Evolutionary conservation across 495 filamentous ascomycete genomes (phyloP), one percentile per base, ranked within the genome.

Genomic region (Thermochaetoides thermophila): DNA sequence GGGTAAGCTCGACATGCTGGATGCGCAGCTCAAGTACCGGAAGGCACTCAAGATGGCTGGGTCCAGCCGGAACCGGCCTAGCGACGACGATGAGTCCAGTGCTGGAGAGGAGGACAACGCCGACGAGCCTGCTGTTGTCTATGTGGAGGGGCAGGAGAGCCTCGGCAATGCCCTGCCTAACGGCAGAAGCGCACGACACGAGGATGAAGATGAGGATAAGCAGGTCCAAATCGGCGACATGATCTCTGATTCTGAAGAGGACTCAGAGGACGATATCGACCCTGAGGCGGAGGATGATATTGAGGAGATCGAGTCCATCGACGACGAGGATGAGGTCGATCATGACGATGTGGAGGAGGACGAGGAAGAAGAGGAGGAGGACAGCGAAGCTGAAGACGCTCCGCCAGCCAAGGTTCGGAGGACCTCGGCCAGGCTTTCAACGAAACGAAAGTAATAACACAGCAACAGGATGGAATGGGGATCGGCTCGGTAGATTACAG

Each of bases 1-100:
- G 60, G 86, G 86, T 10, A 86, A 89, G 50, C 68, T 95, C 7
- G 87, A 95, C 49, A 78, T 95, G 73, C 60, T 93, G 28, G 72
- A 84, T 35, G 76, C 84, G 8, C 89, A 97, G 55, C 69, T 94
- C 35, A 72, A 84, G 40, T 56, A 92, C 39, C 65, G 89, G 18
- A 73, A 74, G 36, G 65, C 63, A 12, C 66, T 82, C 49, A 68
- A 70, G 40, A 44, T 35, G 3, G 35, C 34, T 31, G 35, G 43
- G 30, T 29, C 43, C 18, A 48, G 50, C 12, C 54, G 53, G 7
- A 57, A 54, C 42, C 52, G 55, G 11, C 55, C 57, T 18, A 55
- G 48, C n/a, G 65, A 63, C 20, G 57, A 74, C 21, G 80, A 78
- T 2, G 76, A 79, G n/a, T 91, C 84, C 42, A 77, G 91, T 5